A percentile compares a stretch with the other conserved stretches of the same genome.
Conservation (phyloP, 805 yeast species). For the Starmerella cellae region DNA sequence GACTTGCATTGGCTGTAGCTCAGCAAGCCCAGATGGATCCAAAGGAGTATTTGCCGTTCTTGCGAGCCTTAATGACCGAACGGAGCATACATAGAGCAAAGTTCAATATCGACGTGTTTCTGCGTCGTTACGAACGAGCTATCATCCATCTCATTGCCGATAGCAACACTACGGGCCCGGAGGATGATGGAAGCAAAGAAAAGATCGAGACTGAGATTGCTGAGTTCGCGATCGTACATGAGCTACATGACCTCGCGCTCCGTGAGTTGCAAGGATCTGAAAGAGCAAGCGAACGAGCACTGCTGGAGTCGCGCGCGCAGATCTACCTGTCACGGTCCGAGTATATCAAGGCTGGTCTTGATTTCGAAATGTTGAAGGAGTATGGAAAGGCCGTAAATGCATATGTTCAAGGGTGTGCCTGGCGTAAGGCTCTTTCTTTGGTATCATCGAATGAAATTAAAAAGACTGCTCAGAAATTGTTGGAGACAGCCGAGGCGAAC, state of each 20-base stretch:
- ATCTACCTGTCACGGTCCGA: constrained; percentile 42
- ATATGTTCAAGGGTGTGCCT: constrained; percentile 55
- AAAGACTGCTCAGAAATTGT: constrained; percentile 47
- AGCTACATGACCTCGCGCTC: constrained; percentile 56
- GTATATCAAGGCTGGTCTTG: constrained; percentile 63
- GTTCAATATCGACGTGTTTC: constrained; percentile 66
- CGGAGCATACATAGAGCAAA: constrained; percentile 45
- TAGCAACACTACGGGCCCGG: neutral
- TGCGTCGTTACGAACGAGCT: constrained; percentile 58
- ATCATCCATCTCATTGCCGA: constrained; percentile 41
- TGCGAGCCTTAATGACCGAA: constrained; percentile 63
- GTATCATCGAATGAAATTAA: constrained; percentile 30
- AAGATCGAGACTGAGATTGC: constrained; percentile 40
- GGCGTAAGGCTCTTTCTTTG: constrained; percentile 73
- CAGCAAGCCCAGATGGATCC: constrained; percentile 98
- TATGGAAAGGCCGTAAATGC: constrained; percentile 52
- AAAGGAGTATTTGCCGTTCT: constrained; percentile 85
- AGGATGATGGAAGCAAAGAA: constrained; percentile 10
- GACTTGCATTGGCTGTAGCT: constrained; percentile 68
- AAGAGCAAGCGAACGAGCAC: constrained; percentile 18
- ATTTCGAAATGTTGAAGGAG: constrained; percentile 55
- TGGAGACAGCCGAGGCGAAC: constrained; percentile 41
- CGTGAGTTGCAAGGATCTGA: neutral
- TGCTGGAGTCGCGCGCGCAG: constrained; percentile 51
- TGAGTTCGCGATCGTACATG: constrained; percentile 56